A percentile compares a stretch with the other conserved stretches of the same genome.
These are phyloP conservation scores for Lecanicillium sp. DNA, from an alignment of 2,329 filamentous ascomycete genomes.

Conservation along the genomic window DNA sequence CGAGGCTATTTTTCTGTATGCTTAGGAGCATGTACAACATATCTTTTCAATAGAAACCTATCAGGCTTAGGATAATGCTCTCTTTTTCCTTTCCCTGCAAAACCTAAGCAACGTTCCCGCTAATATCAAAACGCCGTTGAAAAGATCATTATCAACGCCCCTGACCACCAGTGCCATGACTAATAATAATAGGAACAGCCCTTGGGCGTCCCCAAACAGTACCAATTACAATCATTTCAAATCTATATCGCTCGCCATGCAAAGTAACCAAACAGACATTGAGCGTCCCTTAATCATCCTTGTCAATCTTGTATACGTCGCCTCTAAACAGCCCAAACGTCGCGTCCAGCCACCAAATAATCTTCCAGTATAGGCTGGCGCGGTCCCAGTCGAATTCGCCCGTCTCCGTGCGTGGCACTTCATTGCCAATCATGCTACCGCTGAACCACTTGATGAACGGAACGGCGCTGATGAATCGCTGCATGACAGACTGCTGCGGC, in stretches of 20 bases:
- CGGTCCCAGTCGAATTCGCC: conserved; percentile 71
- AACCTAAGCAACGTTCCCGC: too few relatives aligned
- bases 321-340: conserved; percentile 50
- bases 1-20: too few relatives aligned
- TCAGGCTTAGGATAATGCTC: too few relatives aligned
- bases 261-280: too few relatives aligned
- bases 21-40: too few relatives aligned
- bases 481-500: conserved; percentile 56
- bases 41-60: too few relatives aligned
- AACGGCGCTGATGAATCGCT: conserved; percentile 55
- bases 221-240: not conserved
- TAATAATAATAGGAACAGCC: too few relatives aligned
- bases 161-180: too few relatives aligned
- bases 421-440: conserved; percentile 63
- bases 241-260: not conserved
- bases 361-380: conserved; percentile 59
- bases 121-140: too few relatives aligned
- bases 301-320: conserved; percentile 48
- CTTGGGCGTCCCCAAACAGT: not conserved
- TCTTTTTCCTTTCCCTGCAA: too few relatives aligned
- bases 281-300: conserved; percentile 41
- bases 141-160: too few relatives aligned
- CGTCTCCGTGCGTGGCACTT: conserved; percentile 62
- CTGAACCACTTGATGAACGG: conserved; percentile 67
- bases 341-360: conserved; percentile 55